Conservation (phyloP, 2,329 filamentous ascomycete genomes). For the Aspergillus sojae region DNA sequence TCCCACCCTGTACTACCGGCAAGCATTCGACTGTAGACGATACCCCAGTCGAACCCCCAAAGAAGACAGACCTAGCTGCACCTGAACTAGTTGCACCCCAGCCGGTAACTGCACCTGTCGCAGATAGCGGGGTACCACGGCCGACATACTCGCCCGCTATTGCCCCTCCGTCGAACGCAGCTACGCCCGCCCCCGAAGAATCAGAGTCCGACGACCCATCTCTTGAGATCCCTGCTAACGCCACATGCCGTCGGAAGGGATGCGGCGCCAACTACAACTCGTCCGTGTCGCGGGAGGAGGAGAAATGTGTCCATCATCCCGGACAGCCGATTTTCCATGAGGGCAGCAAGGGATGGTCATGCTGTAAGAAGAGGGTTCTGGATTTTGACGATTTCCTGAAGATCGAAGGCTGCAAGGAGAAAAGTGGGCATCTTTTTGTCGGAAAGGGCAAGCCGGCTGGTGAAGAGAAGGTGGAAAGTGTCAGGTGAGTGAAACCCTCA, state of each 20-base stretch:
- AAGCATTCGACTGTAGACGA: slow-evolving; percentile 89
- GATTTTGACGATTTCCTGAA: slow-evolving; percentile 99
- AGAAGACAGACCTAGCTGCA: slow-evolving; percentile 30
- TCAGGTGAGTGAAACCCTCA: slow-evolving; percentile 60
- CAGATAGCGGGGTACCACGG: slow-evolving; percentile 23
- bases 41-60: slow-evolving; percentile 54
- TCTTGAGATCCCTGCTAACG: slow-evolving; percentile 71
- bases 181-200: slow-evolving; percentile 56
- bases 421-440: slow-evolving; percentile 80
- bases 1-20: slow-evolving; percentile 88
- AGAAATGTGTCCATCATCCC: slow-evolving; percentile 86
- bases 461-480: slow-evolving; percentile 77
- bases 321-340: slow-evolving; percentile 94
- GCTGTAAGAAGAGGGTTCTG: slow-evolving; percentile 91
- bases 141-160: slow-evolving; percentile 30
- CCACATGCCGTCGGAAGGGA: slow-evolving; percentile 74
- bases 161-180: slow-evolving; percentile 33
- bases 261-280: slow-evolving; percentile 70
- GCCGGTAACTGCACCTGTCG: slow-evolving; percentile 17
- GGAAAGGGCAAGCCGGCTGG: slow-evolving; percentile 66
- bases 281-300: slow-evolving; percentile 63
- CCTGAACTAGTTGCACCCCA: neutral
- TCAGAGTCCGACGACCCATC: slow-evolving; percentile 85
- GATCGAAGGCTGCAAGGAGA: slow-evolving; percentile 86
- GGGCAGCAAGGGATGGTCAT: slow-evolving; percentile 95